Conservation (phyloP, 345 rosid genomes). For the Gossypium anomalum region DNA sequence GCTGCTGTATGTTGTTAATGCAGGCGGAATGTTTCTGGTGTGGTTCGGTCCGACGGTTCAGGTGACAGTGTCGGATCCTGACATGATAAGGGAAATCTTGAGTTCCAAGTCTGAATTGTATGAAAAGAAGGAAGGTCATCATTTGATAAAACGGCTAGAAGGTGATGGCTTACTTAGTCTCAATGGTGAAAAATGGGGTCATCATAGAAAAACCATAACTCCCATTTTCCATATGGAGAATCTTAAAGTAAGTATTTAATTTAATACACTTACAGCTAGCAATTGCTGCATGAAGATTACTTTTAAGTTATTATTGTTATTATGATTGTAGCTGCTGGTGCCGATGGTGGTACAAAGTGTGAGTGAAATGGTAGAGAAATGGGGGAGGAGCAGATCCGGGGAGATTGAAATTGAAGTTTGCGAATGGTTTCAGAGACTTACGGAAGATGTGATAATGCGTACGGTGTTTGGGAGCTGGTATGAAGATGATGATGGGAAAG, state of each 20-base stretch:
- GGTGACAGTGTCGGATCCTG: slow-evolving; percentile 70
- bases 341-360: slow-evolving; percentile 14
- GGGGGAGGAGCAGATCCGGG: slow-evolving; percentile 20
- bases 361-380: slow-evolving; percentile 17
- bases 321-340: slow-evolving; percentile 3
- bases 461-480: slow-evolving; percentile 80
- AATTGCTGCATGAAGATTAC: neutral
- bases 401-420: slow-evolving; percentile 58
- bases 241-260: slow-evolving; percentile 49
- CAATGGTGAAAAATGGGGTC: slow-evolving; percentile 72
- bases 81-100: slow-evolving; percentile 60
- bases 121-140: slow-evolving; percentile 53
- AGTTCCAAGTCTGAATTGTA: slow-evolving; percentile 63
- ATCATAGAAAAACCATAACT: slow-evolving; percentile 60
- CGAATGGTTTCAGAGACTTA: slow-evolving; percentile 59
- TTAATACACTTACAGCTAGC: neutral
- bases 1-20: slow-evolving; percentile 9
- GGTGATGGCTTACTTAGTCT: slow-evolving; percentile 76
- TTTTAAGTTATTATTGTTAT: neutral
- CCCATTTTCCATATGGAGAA: slow-evolving; percentile 81
- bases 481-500: slow-evolving; percentile 49
- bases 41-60: slow-evolving; percentile 89
- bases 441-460: slow-evolving; percentile 76
- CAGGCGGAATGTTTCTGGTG: slow-evolving; percentile 71
- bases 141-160: slow-evolving; percentile 50